Evolutionary conservation across 495 filamentous ascomycete species (phyloP).

Genomic region (Daldinia bambusicola): DNA sequence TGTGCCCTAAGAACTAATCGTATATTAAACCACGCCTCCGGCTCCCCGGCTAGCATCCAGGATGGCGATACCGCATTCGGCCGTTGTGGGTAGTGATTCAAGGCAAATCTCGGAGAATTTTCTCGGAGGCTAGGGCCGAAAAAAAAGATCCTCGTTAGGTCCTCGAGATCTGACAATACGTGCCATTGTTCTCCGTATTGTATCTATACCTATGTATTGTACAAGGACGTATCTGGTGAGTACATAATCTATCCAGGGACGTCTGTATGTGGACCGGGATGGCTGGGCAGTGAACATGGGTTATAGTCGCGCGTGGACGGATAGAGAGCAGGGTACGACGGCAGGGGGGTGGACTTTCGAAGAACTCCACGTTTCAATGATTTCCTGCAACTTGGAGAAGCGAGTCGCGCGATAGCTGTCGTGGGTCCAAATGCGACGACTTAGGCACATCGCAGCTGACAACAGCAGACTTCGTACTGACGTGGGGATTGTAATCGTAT

Average conservation of each 20-base stretch:
- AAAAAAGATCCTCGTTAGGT: slow-evolving; percentile 35
- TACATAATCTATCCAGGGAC: background rate
- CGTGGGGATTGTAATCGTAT: slow-evolving; percentile 25
- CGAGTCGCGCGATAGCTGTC: slow-evolving; percentile 32
- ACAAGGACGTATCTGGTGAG: background rate
- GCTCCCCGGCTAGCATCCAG: slow-evolving; percentile 29
- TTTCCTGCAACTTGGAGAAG: slow-evolving; percentile 33
- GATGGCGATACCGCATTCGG: slow-evolving; percentile 40
- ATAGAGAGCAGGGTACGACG: slow-evolving; percentile 19
- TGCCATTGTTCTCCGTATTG: slow-evolving; percentile 21
- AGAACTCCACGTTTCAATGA: slow-evolving; percentile 43
- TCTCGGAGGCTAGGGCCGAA: slow-evolving; percentile 45
- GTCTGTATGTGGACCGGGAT: slow-evolving; percentile 26
- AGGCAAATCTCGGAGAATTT: slow-evolving; percentile 44
- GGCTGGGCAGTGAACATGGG: slow-evolving; percentile 33
- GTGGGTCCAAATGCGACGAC: slow-evolving; percentile 33
- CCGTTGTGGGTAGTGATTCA: slow-evolving; percentile 23
- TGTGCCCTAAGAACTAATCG: background rate
- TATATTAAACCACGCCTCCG: slow-evolving; percentile 23
- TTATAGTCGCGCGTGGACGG: slow-evolving; percentile 25
- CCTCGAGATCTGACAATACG: slow-evolving; percentile 23
- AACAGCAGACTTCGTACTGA: slow-evolving; percentile 11
- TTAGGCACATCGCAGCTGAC: slow-evolving; percentile 38
- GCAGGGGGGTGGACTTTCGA: slow-evolving; percentile 28
- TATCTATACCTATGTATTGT: slow-evolving; percentile 8